Evolutionary conservation across 2,329 filamentous ascomycete species (phyloP), one percentile per base, ranked within the genome.

Genomic region (Cytospora piceae): DNA sequence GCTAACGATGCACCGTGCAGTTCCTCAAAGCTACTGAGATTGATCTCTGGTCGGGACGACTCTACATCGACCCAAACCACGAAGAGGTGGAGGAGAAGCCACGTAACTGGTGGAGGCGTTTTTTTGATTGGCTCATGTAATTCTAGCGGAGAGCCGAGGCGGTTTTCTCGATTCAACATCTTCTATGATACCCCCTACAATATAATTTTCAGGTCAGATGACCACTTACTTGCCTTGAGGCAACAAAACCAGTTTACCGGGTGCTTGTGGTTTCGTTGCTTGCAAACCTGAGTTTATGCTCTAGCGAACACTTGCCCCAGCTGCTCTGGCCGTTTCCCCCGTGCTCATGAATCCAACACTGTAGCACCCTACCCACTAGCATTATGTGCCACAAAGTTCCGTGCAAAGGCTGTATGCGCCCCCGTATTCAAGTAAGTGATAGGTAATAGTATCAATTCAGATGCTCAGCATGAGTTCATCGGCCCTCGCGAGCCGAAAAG

Each of bases 1-100:
- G 22, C 63, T 67, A 49, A 65, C 37, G 8, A n/a, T 17, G 3
- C 3, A 14, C 29, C 1, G 17, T 9, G 29, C 20, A 66, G 66
- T 67, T 66, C 7, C 22, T 67, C 12, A 55, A 51, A 15, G 66
- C 66, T 17, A 60, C 24, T 24, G 78, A 87, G 24, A 80, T 88
- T 24, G 87, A 89, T 69, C 78, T 86, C 4, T 70, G 81, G 62
- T 85, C 84, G 1, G 86, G 86, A 42, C 63, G 66, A 17, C 51
- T 67, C 17, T 67, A 67, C 37, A 11, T 37, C 34, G 59, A 56
- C 15, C 42, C 64, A 24, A 60, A 34, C 6, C 51, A 63, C n/a
- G 32, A 29, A 2, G 63, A 58, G 11, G n/a, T 46, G 17, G 63
- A 65, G 24, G 55, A 66, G 20, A 49, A 60, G 42, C 63, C 49